Base-by-base conservation (phyloP, 768 basidiomycete species). In the Zangia roseola region DNA sequence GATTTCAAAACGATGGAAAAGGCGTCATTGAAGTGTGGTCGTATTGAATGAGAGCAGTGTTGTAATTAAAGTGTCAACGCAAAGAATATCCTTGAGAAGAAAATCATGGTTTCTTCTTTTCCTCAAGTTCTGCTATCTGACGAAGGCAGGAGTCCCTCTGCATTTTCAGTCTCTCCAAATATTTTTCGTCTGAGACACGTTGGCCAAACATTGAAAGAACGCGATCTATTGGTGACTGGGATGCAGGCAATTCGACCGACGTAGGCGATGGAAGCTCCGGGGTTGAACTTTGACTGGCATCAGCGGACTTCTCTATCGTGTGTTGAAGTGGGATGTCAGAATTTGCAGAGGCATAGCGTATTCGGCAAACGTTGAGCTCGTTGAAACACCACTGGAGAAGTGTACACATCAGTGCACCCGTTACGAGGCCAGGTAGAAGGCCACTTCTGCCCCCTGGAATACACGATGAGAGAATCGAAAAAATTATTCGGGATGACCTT, bases 131-230 rank as follows among this genome's bases (percentile, higher is more conserved):
- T 42, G 69, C 72, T 63, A 90, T 88, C 49, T 77, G 74, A 50
- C 68, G 70, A 53, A 83, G 59, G 58, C 86, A 71, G 9, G 64
- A 66, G 5, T 80, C 78, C 54, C 86, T 74, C 40, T 83, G 76
- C 44, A 69, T 70, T 61, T 77, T 82, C 60, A 92, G 60, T 50
- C 75, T 78, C 24, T 64, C 63, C 43, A 91, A 55, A 55, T 90
- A 90, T 52, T 87, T 84, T 40, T 91, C 85, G 54, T 93, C 83
- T 6, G 88, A 76, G 4, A 93, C 60, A 43, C 71, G 75, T 28
- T 69, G 71, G 23, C 61, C 62, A 23, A 68, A 55, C 14, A 53
- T 19, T 2, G 62, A 59, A 30, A 70, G 50, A 34, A 84, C 50
- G 10, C 72, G 71, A 40, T 80, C 71, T 17, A 64, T 58, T 14